phyloP scores from a whole-genome alignment of 176 grass and related monocot species.

The Metroxylon sagu region DNA sequence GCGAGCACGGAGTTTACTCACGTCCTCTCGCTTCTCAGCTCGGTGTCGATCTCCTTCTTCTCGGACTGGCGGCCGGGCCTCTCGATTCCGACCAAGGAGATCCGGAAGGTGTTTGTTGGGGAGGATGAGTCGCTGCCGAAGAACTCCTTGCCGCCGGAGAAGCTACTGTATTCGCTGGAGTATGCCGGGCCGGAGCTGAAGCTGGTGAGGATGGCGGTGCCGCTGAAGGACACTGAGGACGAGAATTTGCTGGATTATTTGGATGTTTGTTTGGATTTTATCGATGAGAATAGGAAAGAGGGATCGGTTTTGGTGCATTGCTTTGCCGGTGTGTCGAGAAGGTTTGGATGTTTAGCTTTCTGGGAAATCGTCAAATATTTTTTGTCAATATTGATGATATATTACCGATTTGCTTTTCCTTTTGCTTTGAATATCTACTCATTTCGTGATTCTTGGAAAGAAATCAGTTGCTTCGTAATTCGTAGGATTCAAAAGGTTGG shows the following conservation, averaged over 20 bases:
- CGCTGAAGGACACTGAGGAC: conserved; percentile 70
- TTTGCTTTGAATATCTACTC: too few species aligned
- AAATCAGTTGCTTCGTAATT: too few species aligned
- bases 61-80: conserved; percentile 40
- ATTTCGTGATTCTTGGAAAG: too few species aligned
- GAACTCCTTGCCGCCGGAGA: conserved; percentile 24
- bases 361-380: too few species aligned
- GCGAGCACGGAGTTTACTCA: conserved; percentile 19
- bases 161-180: conserved; percentile 53
- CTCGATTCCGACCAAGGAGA: conserved; percentile 34
- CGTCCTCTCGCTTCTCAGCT: conserved; percentile 50
- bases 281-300: conserved; percentile 49
- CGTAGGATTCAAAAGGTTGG: too few species aligned
- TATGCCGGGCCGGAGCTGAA: conserved; percentile 44
- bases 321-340: conserved; percentile 78
- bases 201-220: conserved; percentile 76
- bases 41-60: conserved; percentile 65
- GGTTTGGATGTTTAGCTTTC: conserved; percentile 25
- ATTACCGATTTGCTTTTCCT: too few species aligned
- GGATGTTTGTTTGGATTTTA: conserved; percentile 59
- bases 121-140: conserved; percentile 31
- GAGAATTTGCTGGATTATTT: conserved; percentile 77
- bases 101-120: conserved; percentile 29
- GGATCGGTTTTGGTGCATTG: conserved; percentile 76
- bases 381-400: too few species aligned